Evolutionary conservation across 2,329 filamentous ascomycete species (phyloP).

Genomic region (Fusarium sp.): DNA sequence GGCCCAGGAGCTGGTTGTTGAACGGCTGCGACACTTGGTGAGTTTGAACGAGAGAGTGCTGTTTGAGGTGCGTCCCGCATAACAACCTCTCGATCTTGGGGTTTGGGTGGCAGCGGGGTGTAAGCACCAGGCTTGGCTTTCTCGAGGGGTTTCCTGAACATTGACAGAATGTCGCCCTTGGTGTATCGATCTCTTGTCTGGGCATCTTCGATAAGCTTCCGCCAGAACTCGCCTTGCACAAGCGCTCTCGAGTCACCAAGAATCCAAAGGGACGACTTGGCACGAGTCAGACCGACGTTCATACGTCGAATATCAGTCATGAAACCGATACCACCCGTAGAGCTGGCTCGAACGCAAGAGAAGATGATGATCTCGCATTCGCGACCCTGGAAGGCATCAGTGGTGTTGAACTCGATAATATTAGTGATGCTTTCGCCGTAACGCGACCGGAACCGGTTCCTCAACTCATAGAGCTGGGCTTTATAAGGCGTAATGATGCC

Average conservation of each 20-base stretch:
- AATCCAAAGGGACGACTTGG: slow-evolving; percentile 96
- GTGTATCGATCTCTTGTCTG: slow-evolving; percentile 80
- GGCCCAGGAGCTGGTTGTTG: slow-evolving; percentile 16
- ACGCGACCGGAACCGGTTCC: slow-evolving; percentile 74
- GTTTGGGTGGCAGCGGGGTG: slow-evolving; percentile 15
- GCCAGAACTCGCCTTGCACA: slow-evolving; percentile 90
- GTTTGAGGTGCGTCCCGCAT: slow-evolving; percentile 37
- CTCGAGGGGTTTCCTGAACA: slow-evolving; percentile 59
- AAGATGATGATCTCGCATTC: slow-evolving; percentile 99
- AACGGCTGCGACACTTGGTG: slow-evolving; percentile 10
- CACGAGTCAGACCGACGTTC: slow-evolving; percentile 98
- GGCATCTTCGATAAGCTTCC: slow-evolving; percentile 84
- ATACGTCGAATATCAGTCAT: slow-evolving; percentile 98
- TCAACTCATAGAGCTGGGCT: slow-evolving; percentile 85
- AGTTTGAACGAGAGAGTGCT: slow-evolving; percentile 24
- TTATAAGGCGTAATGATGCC: slow-evolving; percentile 99
- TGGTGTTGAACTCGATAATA: slow-evolving; percentile 96
- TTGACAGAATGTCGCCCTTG: slow-evolving; percentile 65
- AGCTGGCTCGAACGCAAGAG: slow-evolving; percentile 93
- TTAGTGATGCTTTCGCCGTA: slow-evolving; percentile 82
- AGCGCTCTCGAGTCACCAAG: slow-evolving; percentile 91
- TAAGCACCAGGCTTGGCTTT: slow-evolving; percentile 48
- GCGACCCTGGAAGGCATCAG: slow-evolving; percentile 95
- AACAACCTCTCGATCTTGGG: slow-evolving; percentile 27
- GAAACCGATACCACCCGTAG: slow-evolving; percentile 97